Evolutionary conservation across 352 stramenopile species (phyloP), one percentile per base, ranked within the genome.

Genomic region (Globisporangium ultimum): DNA sequence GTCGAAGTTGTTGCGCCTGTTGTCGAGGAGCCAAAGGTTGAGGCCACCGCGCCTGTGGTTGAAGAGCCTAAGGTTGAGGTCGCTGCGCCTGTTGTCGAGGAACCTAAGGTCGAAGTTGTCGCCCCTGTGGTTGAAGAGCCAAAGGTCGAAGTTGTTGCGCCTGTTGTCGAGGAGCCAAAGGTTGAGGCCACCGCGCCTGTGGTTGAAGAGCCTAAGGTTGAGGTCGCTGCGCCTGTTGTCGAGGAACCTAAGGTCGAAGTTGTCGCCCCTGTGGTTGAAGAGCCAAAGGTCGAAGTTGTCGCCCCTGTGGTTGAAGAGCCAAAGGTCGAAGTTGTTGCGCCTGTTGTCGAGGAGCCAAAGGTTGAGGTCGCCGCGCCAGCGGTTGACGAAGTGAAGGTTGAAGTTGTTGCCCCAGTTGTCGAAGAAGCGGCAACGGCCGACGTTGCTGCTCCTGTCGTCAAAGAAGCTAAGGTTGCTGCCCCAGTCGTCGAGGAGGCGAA

Each of bases 181-280:
- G 68, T 55, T 0, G 66, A 71, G 11, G 48, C 49, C 14, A 64
- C 28, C 28, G 24, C 5, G n/a, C n/a, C n/a, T n/a, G n/a, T n/a
- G n/a, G 5, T 5, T 3, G 21, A 40, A n/a, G 38, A 57, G 12
- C 22, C 24, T 7, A 24, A 41, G 7, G 5, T 17, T 0, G 48
- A 53, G 0, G 13, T 36, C 28, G 28, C 28, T 5, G 28, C 24
- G 24, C 2, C 14, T 14, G 4, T 10, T n/a, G 38, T 22, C 20
- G 14, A 40, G 8, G 38, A 22, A 20, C 13, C 20, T 15, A 41
- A 20, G 2, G 17, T 10, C 11, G 15, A 18, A 5, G 13, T 50
- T 13, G 52, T 61, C 0, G 40, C 48, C 11, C 18, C n/a, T 9
- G 50, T 42, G 14, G 17, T 12, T 21, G 53, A 20, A 11, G 53